Percentiles rank a stretch among this genome's conserved stretches.
Evolutionary conservation across 2,329 filamentous ascomycete species (phyloP).

Genomic region (Sporothrix phasma): DNA sequence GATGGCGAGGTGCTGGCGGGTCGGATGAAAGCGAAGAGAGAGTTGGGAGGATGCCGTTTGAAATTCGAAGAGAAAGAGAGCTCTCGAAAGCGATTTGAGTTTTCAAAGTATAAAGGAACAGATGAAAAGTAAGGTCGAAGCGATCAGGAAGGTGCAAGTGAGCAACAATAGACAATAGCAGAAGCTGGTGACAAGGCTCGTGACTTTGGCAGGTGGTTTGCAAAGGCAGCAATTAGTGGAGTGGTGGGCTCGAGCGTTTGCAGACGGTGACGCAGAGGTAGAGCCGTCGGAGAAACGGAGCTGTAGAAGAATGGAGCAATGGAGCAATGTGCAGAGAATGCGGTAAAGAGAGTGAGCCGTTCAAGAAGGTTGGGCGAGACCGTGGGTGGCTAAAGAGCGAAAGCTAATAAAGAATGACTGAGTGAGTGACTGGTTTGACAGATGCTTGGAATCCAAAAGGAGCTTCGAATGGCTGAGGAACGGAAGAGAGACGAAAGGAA

Average conservation of each 20-base stretch:
- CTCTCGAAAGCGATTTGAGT: not conserved
- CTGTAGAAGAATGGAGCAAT: not conserved
- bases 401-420: conserved; percentile 12
- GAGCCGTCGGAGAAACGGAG: not conserved
- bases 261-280: conserved; percentile 3
- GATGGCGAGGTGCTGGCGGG: not conserved
- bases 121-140: not conserved
- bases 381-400: not conserved
- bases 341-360: not conserved
- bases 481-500: not conserved
- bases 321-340: not conserved
- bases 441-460: conserved; percentile 6
- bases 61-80: not conserved
- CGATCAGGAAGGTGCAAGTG: not conserved
- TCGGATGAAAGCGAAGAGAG: not conserved
- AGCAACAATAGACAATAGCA: not conserved
- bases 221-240: not conserved
- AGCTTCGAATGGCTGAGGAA: not conserved
- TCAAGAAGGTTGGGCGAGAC: not conserved
- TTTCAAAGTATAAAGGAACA: not conserved
- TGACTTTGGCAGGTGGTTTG: not conserved
- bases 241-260: not conserved
- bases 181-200: conserved; percentile 11
- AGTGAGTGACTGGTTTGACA: conserved; percentile 2
- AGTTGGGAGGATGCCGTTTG: not conserved